These are phyloP conservation scores for Persicaria maculosa DNA, from an alignment of 148 eudicot genomes.

Conservation along the genomic window DNA sequence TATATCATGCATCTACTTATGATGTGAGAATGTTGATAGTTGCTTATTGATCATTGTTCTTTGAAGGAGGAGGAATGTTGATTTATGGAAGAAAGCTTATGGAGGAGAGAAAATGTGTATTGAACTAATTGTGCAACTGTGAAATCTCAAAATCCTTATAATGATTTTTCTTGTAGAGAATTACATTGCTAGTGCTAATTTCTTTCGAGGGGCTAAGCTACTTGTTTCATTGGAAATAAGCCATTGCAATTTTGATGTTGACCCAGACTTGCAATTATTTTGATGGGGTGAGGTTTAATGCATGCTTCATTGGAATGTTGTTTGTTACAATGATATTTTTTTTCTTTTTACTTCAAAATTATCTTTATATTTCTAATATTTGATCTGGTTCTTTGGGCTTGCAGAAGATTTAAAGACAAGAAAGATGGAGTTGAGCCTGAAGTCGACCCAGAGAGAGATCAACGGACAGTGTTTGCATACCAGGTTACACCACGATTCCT, in stretches of 20 bases:
- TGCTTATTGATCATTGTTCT: not conserved
- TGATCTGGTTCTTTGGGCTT: constrained; percentile 22
- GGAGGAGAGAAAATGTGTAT: not conserved
- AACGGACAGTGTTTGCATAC: constrained; percentile 96
- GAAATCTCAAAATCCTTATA: not conserved
- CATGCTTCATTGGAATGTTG: too few species aligned
- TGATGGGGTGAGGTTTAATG: too few species aligned
- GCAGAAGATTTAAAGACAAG: constrained; percentile 87
- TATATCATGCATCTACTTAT: not conserved
- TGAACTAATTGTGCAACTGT: not conserved
- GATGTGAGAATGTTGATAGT: not conserved
- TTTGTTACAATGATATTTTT: too few species aligned
- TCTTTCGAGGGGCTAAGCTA: not conserved
- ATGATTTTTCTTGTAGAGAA: not conserved
- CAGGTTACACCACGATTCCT: constrained; percentile 42
- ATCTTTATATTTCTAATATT: not conserved
- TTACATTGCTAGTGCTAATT: not conserved
- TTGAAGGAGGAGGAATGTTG: not conserved
- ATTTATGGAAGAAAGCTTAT: not conserved
- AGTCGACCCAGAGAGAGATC: constrained; percentile 99
- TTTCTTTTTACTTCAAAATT: too few species aligned
- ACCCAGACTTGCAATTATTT: not conserved
- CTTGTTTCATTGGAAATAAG: not conserved
- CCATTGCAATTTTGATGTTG: not conserved
- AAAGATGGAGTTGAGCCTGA: constrained; percentile 85